Conservation (phyloP, 768 basidiomycete species). For the Butyriboletus loyo region DNA sequence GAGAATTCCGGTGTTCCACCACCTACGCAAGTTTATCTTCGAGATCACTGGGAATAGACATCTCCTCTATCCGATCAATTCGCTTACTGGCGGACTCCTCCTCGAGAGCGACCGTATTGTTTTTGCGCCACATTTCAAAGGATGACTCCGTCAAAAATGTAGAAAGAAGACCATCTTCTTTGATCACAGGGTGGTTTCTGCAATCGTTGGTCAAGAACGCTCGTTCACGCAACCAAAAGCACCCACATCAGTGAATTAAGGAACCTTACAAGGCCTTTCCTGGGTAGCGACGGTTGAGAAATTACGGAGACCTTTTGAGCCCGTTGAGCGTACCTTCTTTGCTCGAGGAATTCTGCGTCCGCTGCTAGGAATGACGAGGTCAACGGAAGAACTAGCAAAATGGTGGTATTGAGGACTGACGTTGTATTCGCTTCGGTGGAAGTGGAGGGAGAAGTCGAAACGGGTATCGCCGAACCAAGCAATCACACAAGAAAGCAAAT, state of each 20-base stretch:
- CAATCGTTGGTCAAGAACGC: background rate
- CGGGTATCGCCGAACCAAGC: constrained; percentile 81
- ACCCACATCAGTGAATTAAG: constrained; percentile 75
- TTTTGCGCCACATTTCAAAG: constrained; percentile 87
- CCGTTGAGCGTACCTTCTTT: constrained; percentile 58
- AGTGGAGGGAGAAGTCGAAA: constrained; percentile 85
- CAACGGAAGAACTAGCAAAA: background rate
- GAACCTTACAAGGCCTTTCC: constrained; percentile 77
- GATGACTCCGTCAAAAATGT: constrained; percentile 81
- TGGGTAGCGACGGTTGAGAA: constrained; percentile 27
- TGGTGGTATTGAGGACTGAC: constrained; percentile 43
- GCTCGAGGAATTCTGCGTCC: constrained; percentile 89
- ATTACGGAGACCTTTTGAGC: background rate
- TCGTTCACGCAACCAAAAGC: background rate
- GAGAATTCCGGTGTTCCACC: background rate
- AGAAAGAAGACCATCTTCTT: constrained; percentile 78
- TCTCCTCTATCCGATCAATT: constrained; percentile 80
- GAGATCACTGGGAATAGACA: constrained; percentile 89
- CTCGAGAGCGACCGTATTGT: constrained; percentile 69
- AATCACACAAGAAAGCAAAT: constrained; percentile 88
- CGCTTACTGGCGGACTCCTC: constrained; percentile 84
- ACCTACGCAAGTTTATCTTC: constrained; percentile 82
- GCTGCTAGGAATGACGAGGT: constrained; percentile 40
- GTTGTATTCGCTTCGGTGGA: constrained; percentile 90
- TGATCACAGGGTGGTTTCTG: constrained; percentile 90